Evolutionary conservation across 108 stramenopile genomes (phyloP).

Genomic region (Epipyxis sp.): DNA sequence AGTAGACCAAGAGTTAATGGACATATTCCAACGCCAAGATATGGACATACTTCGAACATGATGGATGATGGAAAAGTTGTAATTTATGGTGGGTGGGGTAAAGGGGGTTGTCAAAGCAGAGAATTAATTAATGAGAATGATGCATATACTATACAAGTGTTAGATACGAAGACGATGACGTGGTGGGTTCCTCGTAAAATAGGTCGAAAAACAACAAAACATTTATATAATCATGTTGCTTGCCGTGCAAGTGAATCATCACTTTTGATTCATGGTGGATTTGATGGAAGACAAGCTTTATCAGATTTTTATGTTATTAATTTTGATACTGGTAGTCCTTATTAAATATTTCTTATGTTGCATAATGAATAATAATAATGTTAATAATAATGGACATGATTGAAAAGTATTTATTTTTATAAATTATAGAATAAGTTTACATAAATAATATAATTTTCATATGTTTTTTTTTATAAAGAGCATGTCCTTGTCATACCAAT

Average conservation of each 20-base stretch:
- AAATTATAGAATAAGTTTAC: no score
- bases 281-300: conserved; percentile 32
- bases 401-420: no score
- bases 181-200: conserved; percentile 22
- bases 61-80: background rate
- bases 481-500: no score
- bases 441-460: no score
- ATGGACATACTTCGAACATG: conserved; percentile 15
- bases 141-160: conserved; percentile 1
- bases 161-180: conserved; percentile 15
- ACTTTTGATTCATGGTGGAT: conserved; percentile 19
- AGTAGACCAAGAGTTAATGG: conserved; percentile 1
- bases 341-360: no score
- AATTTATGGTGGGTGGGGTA: conserved; percentile 28
- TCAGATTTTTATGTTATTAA: conserved; percentile 7
- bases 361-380: no score
- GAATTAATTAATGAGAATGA: background rate
- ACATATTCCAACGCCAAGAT: background rate
- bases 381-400: no score
- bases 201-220: background rate
- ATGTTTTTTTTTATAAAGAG: no score
- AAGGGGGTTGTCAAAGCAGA: conserved; percentile 14
- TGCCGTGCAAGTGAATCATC: background rate
- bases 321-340: no score
- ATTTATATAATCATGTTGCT: conserved; percentile 31